A percentile compares a stretch with the other conserved stretches of the same genome.
Conservation (phyloP, 2,329 filamentous ascomycete species). For the Beauveria pseudobassiana region DNA sequence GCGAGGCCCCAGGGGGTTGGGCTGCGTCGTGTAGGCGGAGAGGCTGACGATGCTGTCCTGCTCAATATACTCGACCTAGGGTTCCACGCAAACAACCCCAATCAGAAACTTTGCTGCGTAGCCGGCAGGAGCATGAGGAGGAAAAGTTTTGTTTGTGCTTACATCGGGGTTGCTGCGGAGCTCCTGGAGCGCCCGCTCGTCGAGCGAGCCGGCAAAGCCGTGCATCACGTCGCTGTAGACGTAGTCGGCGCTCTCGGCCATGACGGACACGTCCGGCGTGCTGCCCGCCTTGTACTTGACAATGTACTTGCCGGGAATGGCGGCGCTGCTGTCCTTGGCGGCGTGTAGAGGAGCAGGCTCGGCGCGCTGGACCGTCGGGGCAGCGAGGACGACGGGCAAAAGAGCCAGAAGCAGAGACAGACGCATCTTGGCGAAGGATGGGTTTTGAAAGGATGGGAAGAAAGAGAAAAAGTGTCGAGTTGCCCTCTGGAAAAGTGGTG, state of each 20-base stretch:
- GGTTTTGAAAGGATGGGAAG: too few species aligned
- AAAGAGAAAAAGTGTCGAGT: background rate
- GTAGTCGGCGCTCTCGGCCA: constrained; percentile 18
- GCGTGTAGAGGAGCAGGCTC: constrained; percentile 21
- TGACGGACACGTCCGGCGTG: constrained; percentile 9
- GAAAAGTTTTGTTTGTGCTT: background rate
- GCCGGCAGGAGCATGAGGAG: too few species aligned
- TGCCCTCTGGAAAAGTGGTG: background rate
- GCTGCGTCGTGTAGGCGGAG: constrained; percentile 29
- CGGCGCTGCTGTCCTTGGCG: constrained; percentile 11
- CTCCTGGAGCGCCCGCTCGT: constrained; percentile 15
- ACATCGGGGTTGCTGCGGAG: constrained; percentile 20
- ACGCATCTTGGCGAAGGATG: constrained; percentile 15
- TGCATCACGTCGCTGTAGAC: constrained; percentile 18
- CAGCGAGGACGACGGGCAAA: constrained; percentile 18
- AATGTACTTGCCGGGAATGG: constrained; percentile 24
- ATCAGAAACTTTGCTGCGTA: too few species aligned
- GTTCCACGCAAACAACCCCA: too few species aligned
- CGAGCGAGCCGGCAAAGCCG: constrained; percentile 20
- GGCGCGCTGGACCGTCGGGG: constrained; percentile 18
- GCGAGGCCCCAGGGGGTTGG: constrained; percentile 31
- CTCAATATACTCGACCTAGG: constrained; percentile 30
- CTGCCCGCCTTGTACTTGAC: constrained; percentile 22
- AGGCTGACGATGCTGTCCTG: constrained; percentile 45
- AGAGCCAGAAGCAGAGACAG: constrained; percentile 18